Percentiles rank a stretch among this genome's conserved stretches.
Conservation (phyloP, 208 protist genomes). For the Blastocrithidia nonstop region DNA sequence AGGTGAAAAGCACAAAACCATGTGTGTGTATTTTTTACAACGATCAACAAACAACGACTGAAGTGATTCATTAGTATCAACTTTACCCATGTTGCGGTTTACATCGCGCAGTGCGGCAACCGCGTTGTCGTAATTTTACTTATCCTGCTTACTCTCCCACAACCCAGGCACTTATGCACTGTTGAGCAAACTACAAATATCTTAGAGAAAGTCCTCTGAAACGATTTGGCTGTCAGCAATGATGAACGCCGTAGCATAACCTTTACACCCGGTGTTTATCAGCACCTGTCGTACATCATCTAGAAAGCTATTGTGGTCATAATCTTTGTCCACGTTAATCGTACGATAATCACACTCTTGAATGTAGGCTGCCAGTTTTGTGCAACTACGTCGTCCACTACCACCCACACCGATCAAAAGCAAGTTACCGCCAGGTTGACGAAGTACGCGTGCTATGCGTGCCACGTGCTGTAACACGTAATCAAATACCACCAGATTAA, state of each 20-base stretch:
- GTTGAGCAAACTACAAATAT: constrained; percentile 96
- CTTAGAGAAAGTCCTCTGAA: constrained; percentile 91
- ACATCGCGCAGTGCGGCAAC: constrained; percentile 74
- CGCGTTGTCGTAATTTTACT: constrained; percentile 79
- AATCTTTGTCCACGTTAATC: constrained; percentile 90
- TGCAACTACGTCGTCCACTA: constrained; percentile 89
- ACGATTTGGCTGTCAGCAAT: constrained; percentile 94
- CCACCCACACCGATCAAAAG: constrained; percentile 95
- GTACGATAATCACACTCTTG: constrained; percentile 89
- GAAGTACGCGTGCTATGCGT: constrained; percentile 90
- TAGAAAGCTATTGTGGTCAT: constrained; percentile 88
- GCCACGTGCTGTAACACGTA: constrained; percentile 94
- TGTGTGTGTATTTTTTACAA: constrained; percentile 89
- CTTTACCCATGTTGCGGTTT: constrained; percentile 61
- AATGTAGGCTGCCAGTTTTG: constrained; percentile 86
- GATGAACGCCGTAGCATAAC: constrained; percentile 90
- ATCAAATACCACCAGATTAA: constrained; percentile 93
- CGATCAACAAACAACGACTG: constrained; percentile 86
- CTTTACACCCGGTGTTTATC: constrained; percentile 81
- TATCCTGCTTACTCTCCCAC: constrained; percentile 90
- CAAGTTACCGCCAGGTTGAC: constrained; percentile 90
- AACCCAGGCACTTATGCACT: constrained; percentile 91
- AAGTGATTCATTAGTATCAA: constrained; percentile 73
- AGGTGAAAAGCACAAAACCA: constrained; percentile 95
- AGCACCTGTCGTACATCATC: constrained; percentile 92